Percentiles rank a stretch among this genome's conserved stretches.
phyloP scores from a whole-genome alignment of 2,329 filamentous ascomycete species.

The Colletotrichum sansevieriae region DNA sequence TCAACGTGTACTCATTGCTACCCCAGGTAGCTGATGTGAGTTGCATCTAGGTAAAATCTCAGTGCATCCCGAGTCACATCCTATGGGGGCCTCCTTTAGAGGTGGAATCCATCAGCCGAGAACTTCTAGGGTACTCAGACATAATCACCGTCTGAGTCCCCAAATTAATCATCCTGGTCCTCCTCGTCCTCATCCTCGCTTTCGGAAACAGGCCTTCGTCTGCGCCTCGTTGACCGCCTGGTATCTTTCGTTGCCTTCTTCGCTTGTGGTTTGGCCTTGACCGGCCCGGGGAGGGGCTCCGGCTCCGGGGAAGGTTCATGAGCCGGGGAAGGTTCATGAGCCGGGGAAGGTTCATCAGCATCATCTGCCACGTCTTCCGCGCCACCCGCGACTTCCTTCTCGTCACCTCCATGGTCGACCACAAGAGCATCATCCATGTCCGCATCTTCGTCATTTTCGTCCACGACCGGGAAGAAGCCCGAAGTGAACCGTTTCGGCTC shows the following conservation, averaged over 20 bases:
- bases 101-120: no score
- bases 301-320: not conserved
- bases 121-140: not conserved
- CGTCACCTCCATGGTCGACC: constrained; percentile 48
- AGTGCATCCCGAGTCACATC: not conserved
- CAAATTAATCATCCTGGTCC: constrained; percentile 22
- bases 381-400: constrained; percentile 1
- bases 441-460: constrained; percentile 57
- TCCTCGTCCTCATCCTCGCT: constrained; percentile 40
- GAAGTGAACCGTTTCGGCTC: constrained; percentile 53
- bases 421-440: constrained; percentile 51
- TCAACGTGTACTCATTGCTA: not conserved
- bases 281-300: constrained; percentile 23
- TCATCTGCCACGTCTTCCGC: not conserved
- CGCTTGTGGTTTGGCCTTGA: constrained; percentile 31
- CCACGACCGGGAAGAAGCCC: constrained; percentile 62
- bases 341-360: not conserved
- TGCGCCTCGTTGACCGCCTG: constrained; percentile 34
- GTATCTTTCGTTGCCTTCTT: constrained; percentile 25
- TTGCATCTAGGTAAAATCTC: not conserved
- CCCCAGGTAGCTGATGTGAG: not conserved
- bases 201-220: constrained; percentile 16
- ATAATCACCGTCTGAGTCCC: constrained; percentile 36
- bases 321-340: not conserved
- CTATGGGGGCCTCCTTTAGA: no score